These are phyloP conservation scores for Styphnolobium japonicum DNA, from an alignment of 306 rosid species.

Conservation along the genomic window DNA sequence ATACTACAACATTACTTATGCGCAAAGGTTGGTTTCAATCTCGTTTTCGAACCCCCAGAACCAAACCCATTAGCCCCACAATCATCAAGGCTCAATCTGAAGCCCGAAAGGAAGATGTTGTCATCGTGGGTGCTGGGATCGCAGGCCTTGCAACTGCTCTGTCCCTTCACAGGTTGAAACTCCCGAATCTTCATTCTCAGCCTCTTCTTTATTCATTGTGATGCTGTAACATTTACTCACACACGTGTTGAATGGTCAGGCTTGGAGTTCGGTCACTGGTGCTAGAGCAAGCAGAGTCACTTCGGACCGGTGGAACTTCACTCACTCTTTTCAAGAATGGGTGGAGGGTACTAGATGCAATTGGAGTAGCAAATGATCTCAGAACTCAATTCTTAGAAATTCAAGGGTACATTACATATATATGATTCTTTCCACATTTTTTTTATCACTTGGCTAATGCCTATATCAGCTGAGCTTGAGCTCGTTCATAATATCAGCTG, in stretches of 20 bases:
- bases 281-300: slow-evolving; percentile 36
- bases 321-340: slow-evolving; percentile 90
- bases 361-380: slow-evolving; percentile 78
- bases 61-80: slow-evolving; percentile 11
- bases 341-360: slow-evolving; percentile 85
- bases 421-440: no score
- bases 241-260: slow-evolving; percentile 30
- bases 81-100: slow-evolving; percentile 39
- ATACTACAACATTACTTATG: background rate
- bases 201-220: background rate
- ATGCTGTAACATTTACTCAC: background rate
- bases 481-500: slow-evolving; percentile 57
- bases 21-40: slow-evolving; percentile 10
- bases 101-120: slow-evolving; percentile 51
- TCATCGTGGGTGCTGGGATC: slow-evolving; percentile 69
- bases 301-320: slow-evolving; percentile 72
- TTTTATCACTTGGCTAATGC: no score
- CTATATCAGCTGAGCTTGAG: slow-evolving; percentile 40
- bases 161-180: slow-evolving; percentile 62
- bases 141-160: slow-evolving; percentile 80
- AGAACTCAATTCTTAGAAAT: slow-evolving; percentile 71
- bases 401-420: slow-evolving; percentile 93
- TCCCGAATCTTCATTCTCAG: no score
- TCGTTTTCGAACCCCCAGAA: slow-evolving; percentile 15
- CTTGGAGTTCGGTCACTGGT: slow-evolving; percentile 66